Evolutionary conservation across 2,329 filamentous ascomycete genomes (phyloP).

Genomic region (Alternaria hordeiaustralica): DNA sequence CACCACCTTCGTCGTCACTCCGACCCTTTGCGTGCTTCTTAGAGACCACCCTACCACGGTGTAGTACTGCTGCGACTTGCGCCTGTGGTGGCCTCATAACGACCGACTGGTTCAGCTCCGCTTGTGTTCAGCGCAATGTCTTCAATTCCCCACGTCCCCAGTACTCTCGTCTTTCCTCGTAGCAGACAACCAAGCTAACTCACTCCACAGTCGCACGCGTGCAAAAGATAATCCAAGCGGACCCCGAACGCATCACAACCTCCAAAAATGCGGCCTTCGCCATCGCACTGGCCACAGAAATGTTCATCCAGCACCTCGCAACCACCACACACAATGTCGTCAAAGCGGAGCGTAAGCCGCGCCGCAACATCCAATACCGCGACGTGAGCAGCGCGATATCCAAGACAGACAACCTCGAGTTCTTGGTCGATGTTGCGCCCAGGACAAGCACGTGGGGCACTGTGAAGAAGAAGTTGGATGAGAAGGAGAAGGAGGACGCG

Average conservation of each 20-base stretch:
- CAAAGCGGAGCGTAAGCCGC: constrained; percentile 88
- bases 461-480: constrained; percentile 68
- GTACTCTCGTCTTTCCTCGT: not conserved
- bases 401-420: constrained; percentile 92
- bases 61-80: not conserved
- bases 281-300: constrained; percentile 90
- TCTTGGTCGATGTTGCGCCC: constrained; percentile 88
- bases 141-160: not conserved
- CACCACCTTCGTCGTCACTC: not conserved
- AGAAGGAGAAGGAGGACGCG: constrained; percentile 30
- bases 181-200: constrained; percentile 1
- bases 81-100: not conserved
- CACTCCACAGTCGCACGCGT: constrained; percentile 77
- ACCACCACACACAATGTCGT: constrained; percentile 85
- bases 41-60: not conserved
- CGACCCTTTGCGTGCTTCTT: not conserved
- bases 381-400: constrained; percentile 88
- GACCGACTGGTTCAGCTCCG: not conserved
- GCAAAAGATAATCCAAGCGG: constrained; percentile 91
- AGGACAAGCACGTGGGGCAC: constrained; percentile 82
- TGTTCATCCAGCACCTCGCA: constrained; percentile 93
- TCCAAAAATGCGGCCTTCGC: constrained; percentile 95
- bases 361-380: constrained; percentile 93
- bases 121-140: not conserved
- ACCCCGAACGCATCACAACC: constrained; percentile 77